Evolutionary conservation across 345 rosid genomes (phyloP).

Genomic region (Heritiera littoralis): DNA sequence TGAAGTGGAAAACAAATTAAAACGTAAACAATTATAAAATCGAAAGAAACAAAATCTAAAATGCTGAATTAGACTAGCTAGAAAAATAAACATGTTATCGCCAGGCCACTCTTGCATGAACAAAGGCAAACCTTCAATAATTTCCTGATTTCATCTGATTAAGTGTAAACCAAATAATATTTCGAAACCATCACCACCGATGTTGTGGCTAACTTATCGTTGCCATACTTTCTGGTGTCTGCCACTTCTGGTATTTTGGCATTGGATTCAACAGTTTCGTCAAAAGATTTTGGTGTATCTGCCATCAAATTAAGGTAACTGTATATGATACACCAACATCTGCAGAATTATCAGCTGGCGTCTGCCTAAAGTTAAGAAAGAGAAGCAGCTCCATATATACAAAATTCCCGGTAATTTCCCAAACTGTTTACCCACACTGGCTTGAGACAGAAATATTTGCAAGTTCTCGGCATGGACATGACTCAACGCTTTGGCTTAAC

Average conservation of each 20-base stretch:
- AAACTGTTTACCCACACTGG: not conserved
- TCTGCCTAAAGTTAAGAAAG: slow-evolving; percentile 11
- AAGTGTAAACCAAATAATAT: not conserved
- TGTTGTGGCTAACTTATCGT: not conserved
- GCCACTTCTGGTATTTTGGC: not conserved
- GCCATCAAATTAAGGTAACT: not conserved
- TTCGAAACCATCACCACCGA: not conserved
- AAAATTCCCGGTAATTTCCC: slow-evolving; percentile 17
- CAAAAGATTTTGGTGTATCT: not conserved
- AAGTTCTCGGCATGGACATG: slow-evolving; percentile 8
- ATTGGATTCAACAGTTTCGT: not conserved
- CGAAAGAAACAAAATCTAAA: not conserved
- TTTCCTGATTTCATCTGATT: not conserved
- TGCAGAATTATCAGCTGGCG: not conserved
- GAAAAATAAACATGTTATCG: not conserved
- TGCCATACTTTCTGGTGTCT: not conserved
- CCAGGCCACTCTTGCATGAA: no score
- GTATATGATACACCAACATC: not conserved
- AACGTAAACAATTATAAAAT: not conserved
- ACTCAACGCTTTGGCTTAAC: slow-evolving; percentile 8
- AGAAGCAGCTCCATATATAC: slow-evolving; percentile 19
- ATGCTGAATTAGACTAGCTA: not conserved
- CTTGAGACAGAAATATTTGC: not conserved
- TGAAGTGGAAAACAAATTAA: no score
- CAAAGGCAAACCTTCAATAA: not conserved